Evolutionary conservation across 805 yeast genomes (phyloP).

Genomic region (Cyberlindnera americana): DNA sequence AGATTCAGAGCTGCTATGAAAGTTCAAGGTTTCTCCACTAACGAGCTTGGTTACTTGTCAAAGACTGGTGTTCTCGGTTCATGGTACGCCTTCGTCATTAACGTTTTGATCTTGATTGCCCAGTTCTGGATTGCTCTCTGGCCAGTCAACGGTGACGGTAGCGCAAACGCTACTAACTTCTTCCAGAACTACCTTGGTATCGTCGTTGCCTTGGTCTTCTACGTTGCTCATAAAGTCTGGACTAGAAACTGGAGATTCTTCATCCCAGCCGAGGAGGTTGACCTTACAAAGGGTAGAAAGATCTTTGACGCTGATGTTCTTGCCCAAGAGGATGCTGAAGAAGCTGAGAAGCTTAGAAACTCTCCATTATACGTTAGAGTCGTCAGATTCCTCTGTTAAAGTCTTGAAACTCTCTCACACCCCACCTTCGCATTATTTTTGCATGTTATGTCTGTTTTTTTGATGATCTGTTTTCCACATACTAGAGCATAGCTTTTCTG

Average conservation of each 20-base stretch:
- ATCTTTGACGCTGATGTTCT: slow-evolving; percentile 38
- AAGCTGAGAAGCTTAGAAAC: slow-evolving; percentile 23
- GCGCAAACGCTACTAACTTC: slow-evolving; percentile 40
- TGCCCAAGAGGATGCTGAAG: slow-evolving; percentile 39
- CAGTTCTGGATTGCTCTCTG: slow-evolving; percentile 66
- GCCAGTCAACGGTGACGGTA: slow-evolving; percentile 45
- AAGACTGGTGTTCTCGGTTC: slow-evolving; percentile 54
- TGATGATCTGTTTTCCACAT: slow-evolving; percentile 1
- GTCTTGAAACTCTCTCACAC: background rate
- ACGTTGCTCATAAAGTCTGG: slow-evolving; percentile 49
- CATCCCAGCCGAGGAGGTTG: slow-evolving; percentile 39
- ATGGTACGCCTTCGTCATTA: slow-evolving; percentile 45
- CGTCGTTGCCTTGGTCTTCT: slow-evolving; percentile 40
- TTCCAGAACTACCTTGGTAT: slow-evolving; percentile 54
- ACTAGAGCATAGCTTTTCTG: background rate
- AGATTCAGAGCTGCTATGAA: slow-evolving; percentile 57
- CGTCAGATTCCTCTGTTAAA: slow-evolving; percentile 29
- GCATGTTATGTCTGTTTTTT: slow-evolving; percentile 2
- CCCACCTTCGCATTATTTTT: background rate
- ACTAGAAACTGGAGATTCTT: slow-evolving; percentile 33
- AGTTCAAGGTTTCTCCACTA: slow-evolving; percentile 47
- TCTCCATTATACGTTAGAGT: slow-evolving; percentile 18
- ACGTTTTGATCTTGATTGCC: slow-evolving; percentile 48
- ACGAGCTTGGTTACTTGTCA: slow-evolving; percentile 52
- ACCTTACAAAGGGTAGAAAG: slow-evolving; percentile 44